Evolutionary conservation across 192 early-diverging fungal species (phyloP), one percentile per base, ranked within the genome.

Genomic region (Geranomyces michiganensis): DNA sequence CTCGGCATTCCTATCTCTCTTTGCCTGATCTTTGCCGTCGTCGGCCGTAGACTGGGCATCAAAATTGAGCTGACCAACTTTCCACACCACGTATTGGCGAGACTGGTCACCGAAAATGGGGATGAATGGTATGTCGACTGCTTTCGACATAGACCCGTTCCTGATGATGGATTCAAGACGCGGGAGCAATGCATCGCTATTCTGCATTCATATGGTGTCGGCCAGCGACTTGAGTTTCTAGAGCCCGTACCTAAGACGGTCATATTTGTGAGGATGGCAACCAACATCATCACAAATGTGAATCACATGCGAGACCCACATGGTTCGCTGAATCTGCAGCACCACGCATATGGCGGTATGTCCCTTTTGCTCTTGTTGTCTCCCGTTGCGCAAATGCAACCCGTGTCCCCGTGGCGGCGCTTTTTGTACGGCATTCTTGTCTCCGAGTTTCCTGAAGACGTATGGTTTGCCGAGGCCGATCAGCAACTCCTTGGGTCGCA

Each of bases 381-480:
- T 43, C 48, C 41, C 44, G 5, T 1, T 29, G 19, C 51, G 3
- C 51, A 53, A n/a, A 53, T 53, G 51, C 51, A 53, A 26, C 51
- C 51, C 4, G 2, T 27, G 1, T 64, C 30, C 27, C 55, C 22
- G 4, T 47, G 44, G 26, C 68, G 68, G 8, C 68, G 68, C 17
- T 44, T 70, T 26, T 29, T 70, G 19, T 70, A 70, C 59, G 45
- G 59, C 19, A 45, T 62, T 17, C 29, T 70, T 15, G 17, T 24
- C n/a, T 26, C 68, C 17, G 68, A 70, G 12, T 33, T 12, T 15
- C 68, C 68, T 17, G 68, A 70, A 70, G 68, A 70, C 45, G 43
- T 70, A 0, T 70, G 68, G 68, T 70, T 70, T 44, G 68, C 58
- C 56, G 68, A 70, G 26, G 31, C 5, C 15, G 68, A 70, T 70